phyloP scores from a whole-genome alignment of 2,329 filamentous ascomycete species.

The Sclerotinia minor region DNA sequence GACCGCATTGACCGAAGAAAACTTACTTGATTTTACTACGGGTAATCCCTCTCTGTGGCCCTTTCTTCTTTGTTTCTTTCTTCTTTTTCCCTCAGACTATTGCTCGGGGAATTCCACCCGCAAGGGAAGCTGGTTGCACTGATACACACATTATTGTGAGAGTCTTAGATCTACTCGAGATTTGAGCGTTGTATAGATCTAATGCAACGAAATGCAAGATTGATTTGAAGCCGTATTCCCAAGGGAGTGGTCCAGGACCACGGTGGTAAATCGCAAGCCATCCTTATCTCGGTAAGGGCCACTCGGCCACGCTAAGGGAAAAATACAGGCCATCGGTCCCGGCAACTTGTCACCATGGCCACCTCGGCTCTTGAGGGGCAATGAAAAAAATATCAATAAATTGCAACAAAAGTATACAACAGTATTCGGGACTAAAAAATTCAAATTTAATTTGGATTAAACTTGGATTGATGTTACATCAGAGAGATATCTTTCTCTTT shows the following conservation, averaged over 20 bases:
- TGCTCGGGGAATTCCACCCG: slow-evolving; percentile 16
- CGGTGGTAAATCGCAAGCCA: slow-evolving; percentile 14
- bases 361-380: slow-evolving; percentile 13
- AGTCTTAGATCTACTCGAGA: slow-evolving; percentile 17
- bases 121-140: slow-evolving; percentile 22
- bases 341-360: slow-evolving; percentile 17
- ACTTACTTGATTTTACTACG: slow-evolving; percentile 22
- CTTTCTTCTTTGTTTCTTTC: slow-evolving; percentile 10
- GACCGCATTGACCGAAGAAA: slow-evolving; percentile 5
- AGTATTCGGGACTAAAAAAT: not conserved
- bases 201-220: slow-evolving; percentile 21
- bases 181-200: slow-evolving; percentile 18
- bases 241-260: slow-evolving; percentile 6
- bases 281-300: slow-evolving; percentile 14
- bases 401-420: not conserved
- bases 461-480: not conserved
- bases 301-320: slow-evolving; percentile 12
- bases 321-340: slow-evolving; percentile 15
- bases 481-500: not conserved
- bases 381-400: not conserved
- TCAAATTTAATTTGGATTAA: not conserved
- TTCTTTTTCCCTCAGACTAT: slow-evolving; percentile 17
- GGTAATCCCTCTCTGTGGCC: slow-evolving; percentile 15
- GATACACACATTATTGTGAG: slow-evolving; percentile 20
- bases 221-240: slow-evolving; percentile 12